Conservation (phyloP, 2,329 filamentous ascomycete genomes). For the Cryphonectria radicalis region DNA sequence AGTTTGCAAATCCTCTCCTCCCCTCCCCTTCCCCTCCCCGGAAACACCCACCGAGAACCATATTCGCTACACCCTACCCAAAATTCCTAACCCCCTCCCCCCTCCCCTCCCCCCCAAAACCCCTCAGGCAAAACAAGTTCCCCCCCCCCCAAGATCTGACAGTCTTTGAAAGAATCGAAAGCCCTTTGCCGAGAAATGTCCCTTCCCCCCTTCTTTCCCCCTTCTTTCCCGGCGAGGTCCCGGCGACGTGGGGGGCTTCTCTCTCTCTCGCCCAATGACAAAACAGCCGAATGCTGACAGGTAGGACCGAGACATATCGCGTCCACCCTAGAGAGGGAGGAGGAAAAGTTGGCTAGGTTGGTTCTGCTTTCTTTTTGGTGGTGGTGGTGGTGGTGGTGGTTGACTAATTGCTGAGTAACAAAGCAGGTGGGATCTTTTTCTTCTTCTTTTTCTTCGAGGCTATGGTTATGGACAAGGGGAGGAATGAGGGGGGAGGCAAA, state of each 20-base stretch:
- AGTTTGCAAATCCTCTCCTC: too few species aligned
- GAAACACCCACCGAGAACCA: too few species aligned
- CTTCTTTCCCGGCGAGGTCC: too few species aligned
- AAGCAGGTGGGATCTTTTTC: not conserved
- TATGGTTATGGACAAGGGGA: not conserved
- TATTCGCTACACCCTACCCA: not conserved
- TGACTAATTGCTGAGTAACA: not conserved
- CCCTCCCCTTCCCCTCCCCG: too few species aligned
- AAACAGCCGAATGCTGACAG: not conserved
- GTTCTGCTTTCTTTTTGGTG: not conserved
- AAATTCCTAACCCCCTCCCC: not conserved
- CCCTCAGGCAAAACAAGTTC: too few species aligned
- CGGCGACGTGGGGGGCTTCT: not conserved
- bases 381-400: not conserved
- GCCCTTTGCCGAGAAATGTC: too few species aligned
- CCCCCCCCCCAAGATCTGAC: too few species aligned
- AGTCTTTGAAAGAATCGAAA: too few species aligned
- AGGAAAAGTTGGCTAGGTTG: not conserved
- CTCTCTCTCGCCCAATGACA: not conserved
- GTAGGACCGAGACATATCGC: not conserved
- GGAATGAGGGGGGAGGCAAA: not conserved
- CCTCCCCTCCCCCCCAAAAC: too few species aligned
- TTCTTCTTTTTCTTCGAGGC: too few species aligned
- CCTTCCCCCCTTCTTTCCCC: too few species aligned
- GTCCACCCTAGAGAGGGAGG: not conserved